These are phyloP conservation scores for Yamadazyma taylorii DNA, from an alignment of 1,139 yeast genomes.

Conservation along the genomic window DNA sequence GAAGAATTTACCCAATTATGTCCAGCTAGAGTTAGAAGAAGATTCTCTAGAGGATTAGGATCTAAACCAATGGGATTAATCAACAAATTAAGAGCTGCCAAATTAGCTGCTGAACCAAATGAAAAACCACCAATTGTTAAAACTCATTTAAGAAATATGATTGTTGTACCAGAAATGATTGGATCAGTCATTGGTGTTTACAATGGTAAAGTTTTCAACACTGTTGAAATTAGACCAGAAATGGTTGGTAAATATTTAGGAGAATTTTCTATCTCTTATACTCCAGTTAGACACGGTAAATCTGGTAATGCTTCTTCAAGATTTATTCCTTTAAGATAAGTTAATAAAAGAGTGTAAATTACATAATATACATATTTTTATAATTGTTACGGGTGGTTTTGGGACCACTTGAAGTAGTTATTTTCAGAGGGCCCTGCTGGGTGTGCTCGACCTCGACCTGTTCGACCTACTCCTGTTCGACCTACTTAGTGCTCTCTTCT, in stretches of 20 bases:
- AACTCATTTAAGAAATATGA: conserved; percentile 99
- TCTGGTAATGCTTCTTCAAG: conserved; percentile 93
- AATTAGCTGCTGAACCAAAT: conserved; percentile 86
- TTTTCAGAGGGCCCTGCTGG: too few relatives aligned
- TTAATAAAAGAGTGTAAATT: conserved; percentile 10
- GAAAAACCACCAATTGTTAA: conserved; percentile 98
- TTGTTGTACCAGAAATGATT: conserved; percentile 99
- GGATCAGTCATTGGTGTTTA: conserved; percentile 98
- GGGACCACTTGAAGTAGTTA: too few relatives aligned
- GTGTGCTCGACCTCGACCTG: too few relatives aligned
- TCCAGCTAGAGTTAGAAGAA: conserved; percentile 99
- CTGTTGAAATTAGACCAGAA: conserved; percentile 98
- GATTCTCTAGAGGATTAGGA: conserved; percentile 97
- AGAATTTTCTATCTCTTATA: conserved; percentile 99
- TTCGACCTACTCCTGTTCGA: too few relatives aligned
- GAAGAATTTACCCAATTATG: conserved; percentile 97
- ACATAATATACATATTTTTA: conserved; percentile 4
- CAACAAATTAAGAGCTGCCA: conserved; percentile 98
- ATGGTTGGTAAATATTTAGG: conserved; percentile 99
- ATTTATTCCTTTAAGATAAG: conserved; percentile 65
- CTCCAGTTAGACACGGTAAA: conserved; percentile 99
- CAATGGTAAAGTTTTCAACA: conserved; percentile 99
- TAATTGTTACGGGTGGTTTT: background rate
- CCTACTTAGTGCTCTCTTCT: too few relatives aligned
- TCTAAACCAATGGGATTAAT: conserved; percentile 95